Base-by-base conservation (phyloP, 805 yeast species). In the Ogataea naganishii region DNA sequence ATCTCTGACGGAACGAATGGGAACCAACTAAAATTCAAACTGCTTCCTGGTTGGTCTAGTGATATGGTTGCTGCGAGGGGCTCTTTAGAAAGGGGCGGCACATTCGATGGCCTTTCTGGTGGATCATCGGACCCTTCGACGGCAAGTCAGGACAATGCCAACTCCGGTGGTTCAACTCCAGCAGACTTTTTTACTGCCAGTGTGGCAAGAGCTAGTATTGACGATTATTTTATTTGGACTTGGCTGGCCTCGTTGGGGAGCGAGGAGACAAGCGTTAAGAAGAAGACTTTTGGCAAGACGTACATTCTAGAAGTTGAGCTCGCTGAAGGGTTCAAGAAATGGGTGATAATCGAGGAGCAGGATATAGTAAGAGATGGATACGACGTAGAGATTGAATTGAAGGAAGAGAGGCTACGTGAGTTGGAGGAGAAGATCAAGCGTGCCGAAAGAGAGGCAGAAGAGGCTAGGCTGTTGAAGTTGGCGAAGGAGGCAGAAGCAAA, bases 201-300 rank as follows among this genome's bases (percentile, higher is more conserved):
- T n/a, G 64, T 82, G 7, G 58, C 71, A 7, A 68, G 81, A 35
- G 78, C 81, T 1, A 67, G 82, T 5, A 72, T 85, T 13, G 94
- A 83, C 51, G 95, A 85, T 51, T 85, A 80, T 51, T 85, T 78
- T 46, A 82, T 84, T 18, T 85, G 95, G 95, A 72, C 95, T 1
- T 85, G 95, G 95, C 61, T 84, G 46, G 73, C 86, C 1, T 69
- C 85, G 2, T 49, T 84, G 15, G 83, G 83, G 0, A 66, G 75
- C 19, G 95, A 85, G 47, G 80, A 82, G 46, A 72, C 85, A 0
- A 62, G 67, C 19, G 53, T 61, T 15, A 74, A 75, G 41, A 80
- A 80, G 50, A 67, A 69, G 19, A 52, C 78, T 2, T 85, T 85
- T 59, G 95, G 95, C 7, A 68, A 92, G 40, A 76, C 94, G 0